Percentiles rank a stretch among this genome's conserved stretches.
phyloP scores from a whole-genome alignment of 2,329 filamentous ascomycete species.

The Verticillium dahliae region DNA sequence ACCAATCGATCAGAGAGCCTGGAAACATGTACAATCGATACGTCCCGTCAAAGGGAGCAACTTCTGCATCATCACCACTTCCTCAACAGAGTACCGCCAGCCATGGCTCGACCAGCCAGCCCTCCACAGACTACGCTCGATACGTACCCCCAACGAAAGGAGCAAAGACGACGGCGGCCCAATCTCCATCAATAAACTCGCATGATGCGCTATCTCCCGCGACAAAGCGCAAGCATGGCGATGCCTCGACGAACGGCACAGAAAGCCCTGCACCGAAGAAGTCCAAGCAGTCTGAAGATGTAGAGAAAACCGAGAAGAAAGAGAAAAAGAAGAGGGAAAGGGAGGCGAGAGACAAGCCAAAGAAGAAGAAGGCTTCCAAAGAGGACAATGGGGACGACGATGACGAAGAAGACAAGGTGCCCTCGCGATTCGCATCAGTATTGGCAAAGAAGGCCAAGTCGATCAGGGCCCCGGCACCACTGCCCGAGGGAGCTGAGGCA shows the following conservation, averaged over 20 bases:
- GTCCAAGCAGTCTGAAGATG: slow-evolving; percentile 18
- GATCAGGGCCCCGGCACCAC: slow-evolving; percentile 38
- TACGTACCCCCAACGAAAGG: slow-evolving; percentile 9
- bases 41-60: slow-evolving; percentile 25
- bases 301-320: slow-evolving; percentile 19
- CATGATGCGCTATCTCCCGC: slow-evolving; percentile 1
- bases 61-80: slow-evolving; percentile 3
- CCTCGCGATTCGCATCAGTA: slow-evolving; percentile 40
- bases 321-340: slow-evolving; percentile 28
- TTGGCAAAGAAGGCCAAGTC: slow-evolving; percentile 51
- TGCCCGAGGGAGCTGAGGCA: slow-evolving; percentile 25
- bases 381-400: slow-evolving; percentile 18
- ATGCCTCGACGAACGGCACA: slow-evolving; percentile 19
- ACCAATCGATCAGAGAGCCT: not conserved
- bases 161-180: not conserved
- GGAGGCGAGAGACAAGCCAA: slow-evolving; percentile 10
- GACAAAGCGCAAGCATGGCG: slow-evolving; percentile 27
- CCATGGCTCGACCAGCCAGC: not conserved
- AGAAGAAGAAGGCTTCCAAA: slow-evolving; percentile 15
- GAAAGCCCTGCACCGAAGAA: slow-evolving; percentile 23
- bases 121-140: slow-evolving; percentile 6
- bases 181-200: not conserved
- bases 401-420: slow-evolving; percentile 12
- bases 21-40: slow-evolving; percentile 22
- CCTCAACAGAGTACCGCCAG: not conserved